These are phyloP conservation scores for Pythium sukuiense DNA, from an alignment of 352 stramenopile species.

Conservation along the genomic window DNA sequence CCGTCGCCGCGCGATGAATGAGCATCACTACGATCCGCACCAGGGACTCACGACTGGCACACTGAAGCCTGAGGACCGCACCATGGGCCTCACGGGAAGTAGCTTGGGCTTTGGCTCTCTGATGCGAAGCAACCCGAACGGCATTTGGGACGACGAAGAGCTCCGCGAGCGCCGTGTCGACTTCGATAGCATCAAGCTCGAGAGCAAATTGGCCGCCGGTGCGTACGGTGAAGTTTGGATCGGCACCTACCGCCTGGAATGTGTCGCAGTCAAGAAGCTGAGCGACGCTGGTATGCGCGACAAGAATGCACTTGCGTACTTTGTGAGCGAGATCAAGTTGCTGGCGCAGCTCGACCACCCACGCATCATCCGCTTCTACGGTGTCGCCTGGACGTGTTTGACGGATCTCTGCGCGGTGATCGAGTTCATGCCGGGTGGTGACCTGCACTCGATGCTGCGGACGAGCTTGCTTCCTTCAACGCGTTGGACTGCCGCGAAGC, in stretches of 20 bases:
- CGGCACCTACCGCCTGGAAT: conserved; percentile 50
- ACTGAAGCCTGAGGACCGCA: conserved; percentile 8
- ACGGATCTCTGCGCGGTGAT: conserved; percentile 31
- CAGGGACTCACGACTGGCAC: background rate
- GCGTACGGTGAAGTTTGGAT: conserved; percentile 76
- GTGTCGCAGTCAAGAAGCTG: conserved; percentile 63
- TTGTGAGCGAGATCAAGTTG: conserved; percentile 30
- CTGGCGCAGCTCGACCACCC: conserved; percentile 36
- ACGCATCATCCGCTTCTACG: conserved; percentile 37
- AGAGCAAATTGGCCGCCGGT: conserved; percentile 58
- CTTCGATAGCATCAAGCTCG: conserved; percentile 60
- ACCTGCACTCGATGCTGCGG: conserved; percentile 34
- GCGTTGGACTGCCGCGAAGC: conserved; percentile 29
- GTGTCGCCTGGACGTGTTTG: conserved; percentile 35
- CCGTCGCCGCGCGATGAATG: conserved; percentile 12
- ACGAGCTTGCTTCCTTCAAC: conserved; percentile 14
- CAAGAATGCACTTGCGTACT: conserved; percentile 20
- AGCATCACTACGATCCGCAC: conserved; percentile 4
- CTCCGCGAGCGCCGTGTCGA: conserved; percentile 63
- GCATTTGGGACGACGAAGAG: conserved; percentile 56
- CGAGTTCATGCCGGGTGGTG: conserved; percentile 39
- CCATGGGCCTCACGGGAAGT: conserved; percentile 6
- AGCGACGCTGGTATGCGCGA: conserved; percentile 31
- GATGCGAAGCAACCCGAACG: conserved; percentile 14
- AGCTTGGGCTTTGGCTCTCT: conserved; percentile 4